Evolutionary conservation across 2,329 filamentous ascomycete species (phyloP), one percentile per base, ranked within the genome.

Genomic region (Pestalotiopsis sp.): DNA sequence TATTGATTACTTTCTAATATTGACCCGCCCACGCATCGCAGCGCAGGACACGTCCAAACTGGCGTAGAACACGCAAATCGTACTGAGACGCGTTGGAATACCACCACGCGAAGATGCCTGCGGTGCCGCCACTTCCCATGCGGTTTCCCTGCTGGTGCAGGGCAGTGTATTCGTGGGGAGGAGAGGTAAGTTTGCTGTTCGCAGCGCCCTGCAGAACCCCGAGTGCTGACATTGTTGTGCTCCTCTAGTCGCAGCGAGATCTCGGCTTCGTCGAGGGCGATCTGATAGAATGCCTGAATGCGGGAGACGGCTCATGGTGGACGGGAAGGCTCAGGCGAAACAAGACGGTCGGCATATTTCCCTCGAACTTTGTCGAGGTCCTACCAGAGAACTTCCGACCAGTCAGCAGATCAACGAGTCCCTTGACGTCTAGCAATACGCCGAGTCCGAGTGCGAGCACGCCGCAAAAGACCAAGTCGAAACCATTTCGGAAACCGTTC

Each of bases 221-320:
- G 20, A 39, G 25, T 5, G 25, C 57, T 36, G 27, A 59, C n/a
- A 62, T 17, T 62, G 14, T 36, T 36, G 31, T 36, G 14, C 9
- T 39, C 27, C 20, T 70, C 23, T 68, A 92, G 91, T 95, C 92
- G 27, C 97, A 97, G 84, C 91, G 92, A 80, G 96, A 99, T 79
- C 87, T 99, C 69, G 96, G 96, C 17, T 99, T 99, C 81, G 92
- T 99, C 74, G 96, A 99, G 81, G 96, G 96, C 72, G 96, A 99
- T 81, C 83, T 99, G 73, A 99, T 99, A 79, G 96, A 99, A 88
- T 98, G 95, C 78, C 86, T 99, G 66, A 99, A 99, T 80, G 96
- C 96, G 23, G 96, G 96, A 72, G 96, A 99, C 82, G 96, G 96
- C 66, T 95, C 93, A 61, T 99, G 96, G 96, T 99, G 96, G 96